A percentile compares a stretch with the other conserved stretches of the same genome.
Evolutionary conservation across 1,284 basidiomycete genomes (phyloP).

Genomic region (Uromyces viciae-fabae): DNA sequence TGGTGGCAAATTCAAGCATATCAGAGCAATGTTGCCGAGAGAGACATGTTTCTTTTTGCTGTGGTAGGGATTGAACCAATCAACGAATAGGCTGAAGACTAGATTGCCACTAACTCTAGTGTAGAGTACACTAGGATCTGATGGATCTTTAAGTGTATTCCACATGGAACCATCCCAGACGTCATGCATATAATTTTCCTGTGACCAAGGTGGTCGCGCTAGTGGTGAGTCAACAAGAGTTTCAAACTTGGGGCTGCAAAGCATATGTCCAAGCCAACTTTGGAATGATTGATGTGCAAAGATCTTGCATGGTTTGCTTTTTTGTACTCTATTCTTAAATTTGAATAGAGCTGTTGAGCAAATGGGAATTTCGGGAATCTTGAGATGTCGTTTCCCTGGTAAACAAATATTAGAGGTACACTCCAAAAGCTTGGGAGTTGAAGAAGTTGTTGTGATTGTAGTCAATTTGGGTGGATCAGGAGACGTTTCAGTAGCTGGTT

Average conservation of each 20-base stretch:
- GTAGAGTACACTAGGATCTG: background rate
- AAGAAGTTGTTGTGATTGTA: background rate
- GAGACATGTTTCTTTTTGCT: background rate
- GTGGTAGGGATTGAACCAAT: slow-evolving; percentile 32
- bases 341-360: background rate
- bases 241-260: background rate
- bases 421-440: background rate
- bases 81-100: slow-evolving; percentile 21
- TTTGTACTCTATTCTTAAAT: background rate
- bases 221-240: slow-evolving; percentile 1
- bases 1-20: slow-evolving; percentile 35
- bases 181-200: background rate
- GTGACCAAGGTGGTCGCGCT: background rate
- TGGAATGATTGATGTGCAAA: slow-evolving; percentile 9
- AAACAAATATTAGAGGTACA: background rate
- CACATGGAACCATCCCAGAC: slow-evolving; percentile 21
- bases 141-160: background rate
- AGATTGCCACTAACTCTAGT: slow-evolving; percentile 14
- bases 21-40: slow-evolving; percentile 6
- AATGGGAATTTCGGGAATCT: background rate
- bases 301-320: background rate
- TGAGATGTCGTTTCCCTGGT: slow-evolving; percentile 2
- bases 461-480: background rate
- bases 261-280: slow-evolving; percentile 5
- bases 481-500: background rate